These are phyloP conservation scores for Sanguinoderma infundibulare DNA, from an alignment of 1,284 basidiomycete species.

Conservation along the genomic window DNA sequence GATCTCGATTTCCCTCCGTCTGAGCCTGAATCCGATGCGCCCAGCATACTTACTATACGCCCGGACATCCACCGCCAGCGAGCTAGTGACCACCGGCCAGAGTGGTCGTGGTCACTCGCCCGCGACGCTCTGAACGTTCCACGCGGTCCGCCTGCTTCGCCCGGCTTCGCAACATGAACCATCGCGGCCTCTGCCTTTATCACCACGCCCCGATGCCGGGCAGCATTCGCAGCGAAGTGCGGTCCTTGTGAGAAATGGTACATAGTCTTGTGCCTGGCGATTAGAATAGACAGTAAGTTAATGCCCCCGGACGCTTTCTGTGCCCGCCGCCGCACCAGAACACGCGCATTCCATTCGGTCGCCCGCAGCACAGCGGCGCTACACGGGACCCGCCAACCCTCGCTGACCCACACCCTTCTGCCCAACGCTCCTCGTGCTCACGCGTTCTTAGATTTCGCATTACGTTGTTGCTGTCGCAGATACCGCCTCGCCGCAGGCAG, in stretches of 20 bases:
- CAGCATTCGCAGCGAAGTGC: conserved; percentile 8
- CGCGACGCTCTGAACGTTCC: conserved; percentile 14
- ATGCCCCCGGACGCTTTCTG: conserved; percentile 16
- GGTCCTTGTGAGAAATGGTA: conserved; percentile 19
- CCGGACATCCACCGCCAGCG: too few species aligned
- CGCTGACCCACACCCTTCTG: background rate
- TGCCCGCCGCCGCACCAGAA: conserved; percentile 10
- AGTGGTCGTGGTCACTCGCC: too few species aligned
- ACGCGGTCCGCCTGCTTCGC: conserved; percentile 26
- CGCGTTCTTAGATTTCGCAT: conserved; percentile 32
- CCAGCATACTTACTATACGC: too few species aligned
- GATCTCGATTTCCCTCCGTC: conserved; percentile 20
- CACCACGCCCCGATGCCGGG: conserved; percentile 11
- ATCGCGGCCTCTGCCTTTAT: conserved; percentile 5
- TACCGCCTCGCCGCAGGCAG: conserved; percentile 41
- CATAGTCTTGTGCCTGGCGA: conserved; percentile 22
- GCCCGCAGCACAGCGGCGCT: conserved; percentile 2
- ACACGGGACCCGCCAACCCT: background rate
- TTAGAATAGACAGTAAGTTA: conserved; percentile 25
- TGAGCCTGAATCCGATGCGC: conserved; percentile 18
- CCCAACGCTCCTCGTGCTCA: conserved; percentile 23
- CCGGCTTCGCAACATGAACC: conserved; percentile 16
- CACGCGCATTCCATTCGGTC: conserved; percentile 11
- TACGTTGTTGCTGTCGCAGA: conserved; percentile 35
- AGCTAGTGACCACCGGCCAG: background rate